phyloP scores from a whole-genome alignment of 2,329 filamentous ascomycete species.

The Malbranchea cinnamomea region DNA sequence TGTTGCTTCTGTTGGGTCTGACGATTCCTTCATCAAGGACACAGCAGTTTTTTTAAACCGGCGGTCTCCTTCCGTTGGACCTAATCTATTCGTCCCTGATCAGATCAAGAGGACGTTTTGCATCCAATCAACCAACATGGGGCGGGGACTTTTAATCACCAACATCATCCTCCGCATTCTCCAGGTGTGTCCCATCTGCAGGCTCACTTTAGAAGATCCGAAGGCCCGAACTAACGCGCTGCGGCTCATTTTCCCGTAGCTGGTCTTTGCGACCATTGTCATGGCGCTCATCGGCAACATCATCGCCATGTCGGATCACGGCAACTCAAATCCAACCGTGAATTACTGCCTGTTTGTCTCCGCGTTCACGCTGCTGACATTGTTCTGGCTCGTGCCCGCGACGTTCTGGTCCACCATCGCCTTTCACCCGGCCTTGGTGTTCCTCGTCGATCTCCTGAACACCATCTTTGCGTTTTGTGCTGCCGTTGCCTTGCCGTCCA shows the following conservation, averaged over 20 bases:
- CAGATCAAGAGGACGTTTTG: too few relatives aligned
- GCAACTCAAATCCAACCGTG: slow-evolving; percentile 39
- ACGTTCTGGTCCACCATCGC: slow-evolving; percentile 26
- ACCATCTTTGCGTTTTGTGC: slow-evolving; percentile 33
- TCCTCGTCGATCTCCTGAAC: slow-evolving; percentile 33
- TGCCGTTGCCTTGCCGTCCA: slow-evolving; percentile 34
- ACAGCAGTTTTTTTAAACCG: too few relatives aligned
- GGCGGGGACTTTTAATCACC: too few relatives aligned
- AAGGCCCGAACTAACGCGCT: slow-evolving; percentile 2
- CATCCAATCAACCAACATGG: too few relatives aligned
- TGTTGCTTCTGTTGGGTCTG: too few relatives aligned
- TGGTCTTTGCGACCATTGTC: slow-evolving; percentile 44
- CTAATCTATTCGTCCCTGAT: too few relatives aligned
- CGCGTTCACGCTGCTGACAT: slow-evolving; percentile 32
- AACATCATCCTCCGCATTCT: slow-evolving; percentile 27
- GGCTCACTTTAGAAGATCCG: slow-evolving; percentile 5
- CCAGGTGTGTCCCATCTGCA: slow-evolving; percentile 19
- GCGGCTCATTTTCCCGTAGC: slow-evolving; percentile 25
- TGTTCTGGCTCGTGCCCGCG: slow-evolving; percentile 34
- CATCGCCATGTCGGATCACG: slow-evolving; percentile 36
- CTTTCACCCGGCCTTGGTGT: slow-evolving; percentile 28
- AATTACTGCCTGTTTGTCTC: slow-evolving; percentile 37
- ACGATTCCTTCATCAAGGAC: too few relatives aligned
- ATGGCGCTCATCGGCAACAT: slow-evolving; percentile 50
- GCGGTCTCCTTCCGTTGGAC: too few relatives aligned